These are phyloP conservation scores for Sinapis alba DNA, from an alignment of 441 rosid genomes.

Conservation along the genomic window DNA sequence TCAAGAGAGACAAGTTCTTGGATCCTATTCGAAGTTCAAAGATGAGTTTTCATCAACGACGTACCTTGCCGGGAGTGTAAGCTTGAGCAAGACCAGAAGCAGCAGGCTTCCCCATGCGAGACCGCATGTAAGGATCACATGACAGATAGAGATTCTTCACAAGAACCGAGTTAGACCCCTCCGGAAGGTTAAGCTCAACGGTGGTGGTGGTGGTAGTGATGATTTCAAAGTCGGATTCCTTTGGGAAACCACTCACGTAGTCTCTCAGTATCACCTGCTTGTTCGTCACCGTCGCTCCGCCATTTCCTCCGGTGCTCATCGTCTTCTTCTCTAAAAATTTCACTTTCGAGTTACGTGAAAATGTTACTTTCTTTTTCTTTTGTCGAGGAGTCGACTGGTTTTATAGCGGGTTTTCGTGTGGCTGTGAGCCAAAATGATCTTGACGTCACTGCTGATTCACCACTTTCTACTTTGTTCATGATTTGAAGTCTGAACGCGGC, in stretches of 20 bases:
- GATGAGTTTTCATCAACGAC: not conserved
- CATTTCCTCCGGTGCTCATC: not conserved
- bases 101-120: slow-evolving; percentile 38
- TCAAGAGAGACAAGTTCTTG: not conserved
- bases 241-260: slow-evolving; percentile 39
- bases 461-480: not conserved
- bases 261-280: slow-evolving; percentile 42
- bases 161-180: slow-evolving; percentile 37
- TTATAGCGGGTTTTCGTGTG: not conserved
- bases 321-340: not conserved
- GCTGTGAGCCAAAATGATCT: not conserved
- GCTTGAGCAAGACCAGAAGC: slow-evolving; percentile 27
- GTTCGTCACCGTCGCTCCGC: slow-evolving; percentile 15
- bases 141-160: slow-evolving; percentile 58
- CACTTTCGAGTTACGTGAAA: not conserved
- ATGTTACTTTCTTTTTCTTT: not conserved
- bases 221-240: slow-evolving; percentile 42
- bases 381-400: not conserved
- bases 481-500: not conserved
- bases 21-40: not conserved
- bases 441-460: not conserved
- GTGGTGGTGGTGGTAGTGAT: slow-evolving; percentile 21
- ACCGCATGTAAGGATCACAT: slow-evolving; percentile 58
- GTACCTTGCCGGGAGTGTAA: slow-evolving; percentile 45
- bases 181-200: slow-evolving; percentile 27